phyloP scores from a whole-genome alignment of 1,284 basidiomycete genomes.

The Trichosporon sp. region DNA sequence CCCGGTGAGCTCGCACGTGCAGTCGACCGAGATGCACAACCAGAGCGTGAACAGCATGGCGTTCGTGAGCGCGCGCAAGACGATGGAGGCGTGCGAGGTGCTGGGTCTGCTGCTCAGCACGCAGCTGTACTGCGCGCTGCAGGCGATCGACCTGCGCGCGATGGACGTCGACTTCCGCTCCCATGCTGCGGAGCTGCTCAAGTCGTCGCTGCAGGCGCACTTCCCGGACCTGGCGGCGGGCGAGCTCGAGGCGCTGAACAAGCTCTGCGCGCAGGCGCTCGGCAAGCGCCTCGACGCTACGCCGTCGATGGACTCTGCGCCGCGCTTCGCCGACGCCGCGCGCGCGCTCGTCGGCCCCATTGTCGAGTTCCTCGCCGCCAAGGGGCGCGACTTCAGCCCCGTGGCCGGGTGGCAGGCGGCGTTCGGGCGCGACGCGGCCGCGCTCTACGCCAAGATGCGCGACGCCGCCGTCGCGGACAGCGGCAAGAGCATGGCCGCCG shows the following conservation, averaged over 20 bases:
- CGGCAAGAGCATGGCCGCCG: slow-evolving; percentile 3
- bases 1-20: slow-evolving; percentile 20
- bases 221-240: slow-evolving; percentile 9
- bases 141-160: slow-evolving; percentile 23
- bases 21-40: slow-evolving; percentile 25
- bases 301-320: slow-evolving; percentile 14
- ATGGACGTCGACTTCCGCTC: slow-evolving; percentile 18
- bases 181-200: slow-evolving; percentile 13
- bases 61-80: slow-evolving; percentile 19
- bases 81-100: slow-evolving; percentile 21
- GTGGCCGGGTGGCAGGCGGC: slow-evolving; percentile 13
- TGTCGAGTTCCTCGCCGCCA: slow-evolving; percentile 12
- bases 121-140: slow-evolving; percentile 20
- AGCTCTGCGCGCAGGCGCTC: slow-evolving; percentile 8
- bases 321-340: slow-evolving; percentile 20
- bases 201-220: slow-evolving; percentile 12
- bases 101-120: slow-evolving; percentile 19
- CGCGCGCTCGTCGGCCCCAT: slow-evolving; percentile 16
- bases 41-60: slow-evolving; percentile 23
- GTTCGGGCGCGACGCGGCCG: slow-evolving; percentile 10
- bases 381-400: slow-evolving; percentile 3
- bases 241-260: slow-evolving; percentile 14
- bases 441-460: slow-evolving; percentile 16
- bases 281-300: slow-evolving; percentile 20
- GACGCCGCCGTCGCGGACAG: not conserved